A percentile compares a stretch with the other conserved stretches of the same genome.
Evolutionary conservation across 2,329 filamentous ascomycete species (phyloP).

Genomic region (Stemphylium vesicarium): DNA sequence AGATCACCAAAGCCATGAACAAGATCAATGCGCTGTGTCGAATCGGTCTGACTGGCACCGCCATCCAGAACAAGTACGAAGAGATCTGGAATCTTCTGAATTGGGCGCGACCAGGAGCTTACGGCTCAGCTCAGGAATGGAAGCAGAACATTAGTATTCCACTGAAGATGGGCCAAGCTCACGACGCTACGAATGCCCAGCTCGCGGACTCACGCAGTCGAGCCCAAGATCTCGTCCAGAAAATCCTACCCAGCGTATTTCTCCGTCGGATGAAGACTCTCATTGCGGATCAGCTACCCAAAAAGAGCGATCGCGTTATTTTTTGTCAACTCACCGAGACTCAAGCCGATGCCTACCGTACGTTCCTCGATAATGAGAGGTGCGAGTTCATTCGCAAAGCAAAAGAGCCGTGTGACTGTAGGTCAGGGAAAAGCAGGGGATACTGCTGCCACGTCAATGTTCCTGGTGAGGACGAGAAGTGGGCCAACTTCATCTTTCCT

Average conservation of each 20-base stretch:
- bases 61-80: conserved; percentile 97
- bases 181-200: conserved; percentile 84
- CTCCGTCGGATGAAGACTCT: conserved; percentile 90
- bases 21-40: conserved; percentile 89
- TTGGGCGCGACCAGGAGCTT: conserved; percentile 86
- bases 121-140: conserved; percentile 76
- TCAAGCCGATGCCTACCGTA: conserved; percentile 83
- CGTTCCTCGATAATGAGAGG: conserved; percentile 75
- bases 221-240: conserved; percentile 82
- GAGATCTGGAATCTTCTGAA: conserved; percentile 96
- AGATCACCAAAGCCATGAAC: conserved; percentile 85
- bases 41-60: conserved; percentile 91
- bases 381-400: conserved; percentile 72
- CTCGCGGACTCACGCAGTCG: conserved; percentile 81
- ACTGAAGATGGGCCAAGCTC: conserved; percentile 85
- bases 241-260: conserved; percentile 88
- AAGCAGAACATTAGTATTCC: conserved; percentile 77
- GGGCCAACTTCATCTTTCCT: conserved; percentile 84
- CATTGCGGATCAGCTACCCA: conserved; percentile 90
- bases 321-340: conserved; percentile 89
- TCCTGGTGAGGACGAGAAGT: conserved; percentile 63
- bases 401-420: conserved; percentile 72
- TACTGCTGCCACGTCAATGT: conserved; percentile 77
- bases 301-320: conserved; percentile 91
- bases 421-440: conserved; percentile 72